phyloP scores from a whole-genome alignment of 2,329 filamentous ascomycete species.

The Epichloe bromicola region DNA sequence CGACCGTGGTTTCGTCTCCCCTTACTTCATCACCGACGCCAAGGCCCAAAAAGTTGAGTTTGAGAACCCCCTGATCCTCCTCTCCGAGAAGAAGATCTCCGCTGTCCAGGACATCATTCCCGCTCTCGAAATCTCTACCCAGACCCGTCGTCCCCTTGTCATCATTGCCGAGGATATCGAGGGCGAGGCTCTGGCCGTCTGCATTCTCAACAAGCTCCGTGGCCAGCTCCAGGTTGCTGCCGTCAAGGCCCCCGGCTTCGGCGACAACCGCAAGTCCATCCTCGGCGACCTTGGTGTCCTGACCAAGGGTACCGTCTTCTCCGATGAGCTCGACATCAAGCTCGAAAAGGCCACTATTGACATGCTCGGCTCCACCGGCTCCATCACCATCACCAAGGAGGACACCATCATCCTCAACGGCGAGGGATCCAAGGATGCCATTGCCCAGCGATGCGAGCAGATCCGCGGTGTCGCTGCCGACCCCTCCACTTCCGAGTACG shows the following conservation, averaged over 20 bases:
- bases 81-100: conserved; percentile 99
- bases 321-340: conserved; percentile 96
- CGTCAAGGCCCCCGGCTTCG: conserved; percentile 95
- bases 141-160: conserved; percentile 85
- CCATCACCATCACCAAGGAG: conserved; percentile 99
- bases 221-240: conserved; percentile 97
- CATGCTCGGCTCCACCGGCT: conserved; percentile 91
- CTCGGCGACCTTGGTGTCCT: conserved; percentile 92
- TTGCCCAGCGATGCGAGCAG: conserved; percentile 94
- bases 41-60: conserved; percentile 99
- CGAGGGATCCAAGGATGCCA: conserved; percentile 85
- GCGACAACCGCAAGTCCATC: conserved; percentile 99
- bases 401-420: conserved; percentile 98
- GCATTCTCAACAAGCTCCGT: conserved; percentile 99
- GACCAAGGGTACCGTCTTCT: conserved; percentile 96
- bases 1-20: conserved; percentile 95
- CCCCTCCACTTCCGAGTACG: conserved; percentile 91
- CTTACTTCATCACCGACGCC: conserved; percentile 99
- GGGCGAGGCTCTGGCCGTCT: conserved; percentile 93
- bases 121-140: conserved; percentile 91
- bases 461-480: conserved; percentile 95
- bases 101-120: conserved; percentile 98
- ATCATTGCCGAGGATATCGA: conserved; percentile 99
- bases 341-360: conserved; percentile 95
- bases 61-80: conserved; percentile 97